Conservation (phyloP, 148 eudicot species). For the Chenopodium berlandieri region DNA sequence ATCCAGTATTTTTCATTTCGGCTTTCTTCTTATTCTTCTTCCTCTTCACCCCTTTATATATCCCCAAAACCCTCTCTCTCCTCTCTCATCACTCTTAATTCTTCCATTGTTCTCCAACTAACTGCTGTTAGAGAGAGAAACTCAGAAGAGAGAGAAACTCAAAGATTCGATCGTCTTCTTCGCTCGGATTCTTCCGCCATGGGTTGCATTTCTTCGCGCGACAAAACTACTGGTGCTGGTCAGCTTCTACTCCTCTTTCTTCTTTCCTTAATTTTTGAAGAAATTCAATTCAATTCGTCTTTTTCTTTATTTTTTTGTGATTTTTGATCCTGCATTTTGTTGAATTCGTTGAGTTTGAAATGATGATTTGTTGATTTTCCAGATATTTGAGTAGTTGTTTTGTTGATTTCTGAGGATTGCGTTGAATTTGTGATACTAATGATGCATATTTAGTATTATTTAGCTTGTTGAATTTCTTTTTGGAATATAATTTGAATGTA, state of each 20-base stretch:
- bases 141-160: not conserved
- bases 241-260: not conserved
- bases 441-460: not conserved
- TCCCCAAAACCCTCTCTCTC: no score
- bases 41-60: no score
- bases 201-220: conserved; percentile 34
- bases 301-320: not conserved
- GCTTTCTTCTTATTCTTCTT: no score
- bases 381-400: not conserved
- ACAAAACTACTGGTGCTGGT: conserved; percentile 19
- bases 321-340: conserved; percentile 1
- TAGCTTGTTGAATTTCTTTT: not conserved
- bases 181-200: conserved; percentile 17
- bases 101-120: no score
- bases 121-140: no score
- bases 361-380: not conserved
- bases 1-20: no score
- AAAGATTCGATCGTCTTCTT: conserved; percentile 8
- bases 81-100: no score
- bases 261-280: not conserved
- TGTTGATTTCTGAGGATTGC: not conserved
- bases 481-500: not conserved
- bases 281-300: not conserved
- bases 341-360: not conserved
- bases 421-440: not conserved